Evolutionary conservation across 1,139 yeast species (phyloP), one percentile per base, ranked within the genome.

Genomic region (Arxiozyma slooffiae): DNA sequence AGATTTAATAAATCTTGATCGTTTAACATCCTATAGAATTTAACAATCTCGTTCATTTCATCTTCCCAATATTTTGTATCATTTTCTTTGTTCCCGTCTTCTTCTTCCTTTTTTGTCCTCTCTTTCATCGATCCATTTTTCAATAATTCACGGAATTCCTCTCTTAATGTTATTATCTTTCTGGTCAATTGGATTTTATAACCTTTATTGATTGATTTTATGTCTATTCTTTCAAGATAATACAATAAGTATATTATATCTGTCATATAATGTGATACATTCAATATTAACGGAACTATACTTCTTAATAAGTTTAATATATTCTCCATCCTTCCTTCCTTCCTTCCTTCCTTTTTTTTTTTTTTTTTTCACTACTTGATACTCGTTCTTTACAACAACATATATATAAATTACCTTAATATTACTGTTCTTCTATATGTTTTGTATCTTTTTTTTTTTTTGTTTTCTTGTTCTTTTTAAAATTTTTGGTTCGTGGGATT

Each of bases 231-330:
- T 37, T 43, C 52, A 14, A 56, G 41, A 38, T 53, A 56, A 50
- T 58, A 57, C 26, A 54, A 43, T 16, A 54, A 51, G 43, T 58
- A 57, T 43, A 54, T 55, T 39, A 58, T 44, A 47, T 57, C 61
- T 5, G 60, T 58, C 58, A 57, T 57, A 46, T 56, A 58, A 46
- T 57, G 60, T 7, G 60, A 55, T 6, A 57, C 57, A 48, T 57
- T 57, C 41, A 55, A 42, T 17, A 55, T 51, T 47, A 55, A 55
- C n/a, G 57, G 53, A 17, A 56, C 50, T 41, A 55, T 54, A 44
- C 57, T 57, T 39, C 54, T 52, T 38, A 56, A 49, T 42, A 57
- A 36, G 5, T 39, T 51, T 24, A 46, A 50, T 21, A 48, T 51
- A 46, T 50, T 52, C 42, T 46, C 48, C 42, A 52, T 51, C 34